Evolutionary conservation across 2,329 filamentous ascomycete genomes (phyloP).

Genomic region (Alternaria incomplexa): DNA sequence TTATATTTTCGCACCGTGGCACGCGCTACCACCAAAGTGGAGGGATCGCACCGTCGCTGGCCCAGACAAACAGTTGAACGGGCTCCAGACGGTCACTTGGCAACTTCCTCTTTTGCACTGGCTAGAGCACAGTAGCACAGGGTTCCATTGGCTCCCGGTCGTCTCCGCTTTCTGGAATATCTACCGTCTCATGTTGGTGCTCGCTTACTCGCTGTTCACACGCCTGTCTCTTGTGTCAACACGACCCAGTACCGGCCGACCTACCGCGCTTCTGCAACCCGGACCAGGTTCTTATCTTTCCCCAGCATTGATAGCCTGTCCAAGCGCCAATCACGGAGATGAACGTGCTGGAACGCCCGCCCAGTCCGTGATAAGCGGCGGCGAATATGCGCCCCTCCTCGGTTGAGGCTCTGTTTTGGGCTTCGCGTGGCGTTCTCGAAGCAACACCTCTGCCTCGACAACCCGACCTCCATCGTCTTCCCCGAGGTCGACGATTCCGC

Average conservation of each 20-base stretch:
- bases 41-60: conserved; percentile 32
- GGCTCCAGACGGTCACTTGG: conserved; percentile 33
- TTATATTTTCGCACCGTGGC: conserved; percentile 43
- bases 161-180: conserved; percentile 35
- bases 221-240: conserved; percentile 23
- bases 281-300: conserved; percentile 41
- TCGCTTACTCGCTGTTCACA: conserved; percentile 29
- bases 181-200: conserved; percentile 16
- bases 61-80: conserved; percentile 32
- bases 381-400: conserved; percentile 43
- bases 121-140: conserved; percentile 17
- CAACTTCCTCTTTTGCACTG: conserved; percentile 46
- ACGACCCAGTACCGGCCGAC: conserved; percentile 19
- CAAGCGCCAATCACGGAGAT: conserved; percentile 22
- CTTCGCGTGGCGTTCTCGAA: conserved; percentile 39
- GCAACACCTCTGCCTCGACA: conserved; percentile 20
- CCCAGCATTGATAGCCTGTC: conserved; percentile 29
- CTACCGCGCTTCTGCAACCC: conserved; percentile 29
- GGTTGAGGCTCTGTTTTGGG: conserved; percentile 41
- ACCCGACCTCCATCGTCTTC: conserved; percentile 35
- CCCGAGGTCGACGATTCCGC: conserved; percentile 22
- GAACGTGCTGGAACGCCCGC: conserved; percentile 18
- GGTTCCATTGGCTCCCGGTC: conserved; percentile 39
- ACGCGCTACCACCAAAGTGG: conserved; percentile 36
- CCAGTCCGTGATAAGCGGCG: conserved; percentile 44